Percentiles rank a stretch among this genome's conserved stretches.
Evolutionary conservation across 306 rosid species (phyloP).

Genomic region (peach (Prunus persica)): Prunus_persica_NCBIv2 NC_034010.1:23826501-23827000

Average conservation of each 20-base stretch:
- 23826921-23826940: neutral
- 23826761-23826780: neutral
- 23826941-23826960: neutral
- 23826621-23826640: neutral
- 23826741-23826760: neutral
- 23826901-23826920: neutral
- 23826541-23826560: neutral
- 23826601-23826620: neutral
- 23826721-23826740: no score
- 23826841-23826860: neutral
- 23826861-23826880: neutral
- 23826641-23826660: neutral
- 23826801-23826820: no score
- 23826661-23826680: neutral
- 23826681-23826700: neutral
- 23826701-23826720: neutral
- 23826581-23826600: neutral
- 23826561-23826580: neutral
- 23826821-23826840: neutral
- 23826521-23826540: conserved; percentile 31
- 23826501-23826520: conserved; percentile 61
- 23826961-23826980: neutral
- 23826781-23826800: no score
- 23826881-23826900: neutral
- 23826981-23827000: no score